Evolutionary conservation across 2,329 filamentous ascomycete species (phyloP).

Genomic region (Coniochaeta sp.): DNA sequence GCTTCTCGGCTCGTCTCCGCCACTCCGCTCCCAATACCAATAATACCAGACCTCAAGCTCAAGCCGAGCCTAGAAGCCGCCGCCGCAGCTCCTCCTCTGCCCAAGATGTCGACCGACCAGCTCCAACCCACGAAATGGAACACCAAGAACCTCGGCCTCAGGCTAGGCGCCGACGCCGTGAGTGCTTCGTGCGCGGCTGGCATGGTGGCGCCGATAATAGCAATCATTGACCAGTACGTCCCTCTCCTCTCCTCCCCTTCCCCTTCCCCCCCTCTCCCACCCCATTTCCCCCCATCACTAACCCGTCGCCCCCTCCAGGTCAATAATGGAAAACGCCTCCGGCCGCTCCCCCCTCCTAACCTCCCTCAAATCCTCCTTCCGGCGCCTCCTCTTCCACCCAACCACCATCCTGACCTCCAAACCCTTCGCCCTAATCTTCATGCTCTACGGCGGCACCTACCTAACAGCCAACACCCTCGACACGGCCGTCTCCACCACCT

Average conservation of each 20-base stretch:
- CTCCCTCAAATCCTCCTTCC: slow-evolving; percentile 54
- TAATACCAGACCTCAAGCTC: not conserved
- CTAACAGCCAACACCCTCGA: slow-evolving; percentile 83
- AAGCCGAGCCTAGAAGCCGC: not conserved
- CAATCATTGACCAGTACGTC: slow-evolving; percentile 74
- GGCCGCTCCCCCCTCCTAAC: slow-evolving; percentile 52
- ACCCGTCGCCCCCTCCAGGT: slow-evolving; percentile 33
- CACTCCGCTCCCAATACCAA: not conserved
- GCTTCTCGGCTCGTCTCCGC: not conserved
- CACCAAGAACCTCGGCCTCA: slow-evolving; percentile 61
- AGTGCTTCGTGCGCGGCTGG: slow-evolving; percentile 66
- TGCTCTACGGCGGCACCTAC: slow-evolving; percentile 84
- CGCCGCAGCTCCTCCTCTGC: not conserved
- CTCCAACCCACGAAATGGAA: slow-evolving; percentile 55
- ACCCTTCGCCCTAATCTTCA: slow-evolving; percentile 62
- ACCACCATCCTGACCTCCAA: slow-evolving; percentile 55
- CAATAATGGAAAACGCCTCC: slow-evolving; percentile 77
- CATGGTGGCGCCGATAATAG: slow-evolving; percentile 76
- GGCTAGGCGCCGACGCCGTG: slow-evolving; percentile 60
- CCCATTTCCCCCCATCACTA: slow-evolving; percentile 1
- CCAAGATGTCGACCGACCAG: not conserved
- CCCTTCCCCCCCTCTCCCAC: not conserved
- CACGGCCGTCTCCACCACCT: slow-evolving; percentile 62
- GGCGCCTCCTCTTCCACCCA: slow-evolving; percentile 50
- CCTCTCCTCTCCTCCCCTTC: not conserved